These are phyloP conservation scores for Cercospora zeae-maydis DNA, from an alignment of 2,329 filamentous ascomycete species.

Conservation along the genomic window DNA sequence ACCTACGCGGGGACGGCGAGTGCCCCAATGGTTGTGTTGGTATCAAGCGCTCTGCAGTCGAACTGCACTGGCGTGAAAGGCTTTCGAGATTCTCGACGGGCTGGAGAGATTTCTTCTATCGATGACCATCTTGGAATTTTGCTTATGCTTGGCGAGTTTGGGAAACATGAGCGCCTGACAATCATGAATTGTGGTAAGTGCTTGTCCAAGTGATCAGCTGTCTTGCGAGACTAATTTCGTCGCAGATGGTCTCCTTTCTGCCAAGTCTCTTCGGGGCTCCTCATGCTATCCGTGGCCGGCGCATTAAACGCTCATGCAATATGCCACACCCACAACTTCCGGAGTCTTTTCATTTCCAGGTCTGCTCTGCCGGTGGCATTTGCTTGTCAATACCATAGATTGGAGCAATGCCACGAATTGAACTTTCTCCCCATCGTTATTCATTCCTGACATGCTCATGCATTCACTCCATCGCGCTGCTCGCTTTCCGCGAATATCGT, in stretches of 20 bases:
- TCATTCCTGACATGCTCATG: not conserved
- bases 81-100: not conserved
- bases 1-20: not conserved
- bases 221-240: not conserved
- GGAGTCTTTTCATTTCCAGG: not conserved
- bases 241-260: not conserved
- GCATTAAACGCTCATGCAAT: not conserved
- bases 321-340: not conserved
- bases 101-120: slow-evolving; percentile 8
- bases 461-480: not conserved
- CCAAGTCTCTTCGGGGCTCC: not conserved
- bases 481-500: not conserved
- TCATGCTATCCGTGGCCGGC: not conserved
- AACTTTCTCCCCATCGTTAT: not conserved
- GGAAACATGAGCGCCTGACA: not conserved
- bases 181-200: not conserved
- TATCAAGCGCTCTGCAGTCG: not conserved
- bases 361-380: not conserved
- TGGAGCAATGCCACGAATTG: not conserved
- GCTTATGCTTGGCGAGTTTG: not conserved
- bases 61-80: slow-evolving; percentile 1
- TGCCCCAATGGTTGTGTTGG: slow-evolving; percentile 1
- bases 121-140: not conserved
- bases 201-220: not conserved
- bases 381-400: not conserved